Percentiles rank a stretch among this genome's conserved stretches.
Evolutionary conservation across 805 yeast genomes (phyloP).

Genomic region (Myxozyma nipponensis): DNA sequence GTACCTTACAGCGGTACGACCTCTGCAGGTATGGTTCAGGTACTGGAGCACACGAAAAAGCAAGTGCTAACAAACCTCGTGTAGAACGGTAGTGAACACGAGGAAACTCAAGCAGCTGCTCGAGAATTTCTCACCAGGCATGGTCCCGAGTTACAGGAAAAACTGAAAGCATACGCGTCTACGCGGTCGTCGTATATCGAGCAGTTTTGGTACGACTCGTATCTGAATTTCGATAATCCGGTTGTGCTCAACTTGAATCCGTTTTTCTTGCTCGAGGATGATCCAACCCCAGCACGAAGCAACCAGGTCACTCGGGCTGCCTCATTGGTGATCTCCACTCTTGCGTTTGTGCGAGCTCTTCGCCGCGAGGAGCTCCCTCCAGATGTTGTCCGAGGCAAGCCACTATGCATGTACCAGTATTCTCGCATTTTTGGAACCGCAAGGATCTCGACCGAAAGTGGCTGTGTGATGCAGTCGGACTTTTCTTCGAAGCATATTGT

Average conservation of each 20-base stretch:
- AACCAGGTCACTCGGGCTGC: slow-evolving; percentile 79
- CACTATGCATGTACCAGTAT: slow-evolving; percentile 89
- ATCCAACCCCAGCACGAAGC: slow-evolving; percentile 63
- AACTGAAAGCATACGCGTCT: slow-evolving; percentile 57
- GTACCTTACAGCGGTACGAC: slow-evolving; percentile 65
- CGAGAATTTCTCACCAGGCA: slow-evolving; percentile 50
- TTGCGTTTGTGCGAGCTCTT: slow-evolving; percentile 75
- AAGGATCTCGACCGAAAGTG: slow-evolving; percentile 75
- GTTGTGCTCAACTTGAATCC: slow-evolving; percentile 92
- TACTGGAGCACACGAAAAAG: neutral
- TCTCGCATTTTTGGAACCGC: slow-evolving; percentile 81
- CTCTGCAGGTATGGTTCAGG: slow-evolving; percentile 51
- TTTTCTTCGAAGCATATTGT: slow-evolving; percentile 71
- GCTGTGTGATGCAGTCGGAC: slow-evolving; percentile 85
- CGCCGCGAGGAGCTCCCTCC: slow-evolving; percentile 69
- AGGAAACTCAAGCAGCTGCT: slow-evolving; percentile 57
- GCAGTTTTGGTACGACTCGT: slow-evolving; percentile 92
- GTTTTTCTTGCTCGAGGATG: slow-evolving; percentile 84
- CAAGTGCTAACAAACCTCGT: neutral
- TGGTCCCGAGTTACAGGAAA: slow-evolving; percentile 59
- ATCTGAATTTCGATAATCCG: slow-evolving; percentile 70
- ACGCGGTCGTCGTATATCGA: slow-evolving; percentile 78
- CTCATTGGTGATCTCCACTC: slow-evolving; percentile 66
- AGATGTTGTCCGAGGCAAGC: slow-evolving; percentile 61
- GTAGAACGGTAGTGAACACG: slow-evolving; percentile 61